These are phyloP conservation scores for Calonectria fujianensis DNA, from an alignment of 2,329 filamentous ascomycete genomes.

Conservation along the genomic window DNA sequence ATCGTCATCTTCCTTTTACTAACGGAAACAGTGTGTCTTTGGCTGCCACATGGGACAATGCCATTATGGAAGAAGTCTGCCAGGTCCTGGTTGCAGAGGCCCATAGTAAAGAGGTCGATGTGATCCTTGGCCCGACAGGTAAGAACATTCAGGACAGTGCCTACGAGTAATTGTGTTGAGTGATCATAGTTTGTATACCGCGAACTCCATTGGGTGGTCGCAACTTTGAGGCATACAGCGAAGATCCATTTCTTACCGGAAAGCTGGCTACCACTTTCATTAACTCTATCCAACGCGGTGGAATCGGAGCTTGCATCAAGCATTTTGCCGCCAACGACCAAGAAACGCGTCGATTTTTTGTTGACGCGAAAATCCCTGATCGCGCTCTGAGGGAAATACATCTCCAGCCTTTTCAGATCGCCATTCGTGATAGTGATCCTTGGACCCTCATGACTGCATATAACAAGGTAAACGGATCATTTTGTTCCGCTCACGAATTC, in stretches of 20 bases:
- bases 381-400: conserved; percentile 59
- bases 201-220: conserved; percentile 61
- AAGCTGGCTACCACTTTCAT: conserved; percentile 56
- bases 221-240: conserved; percentile 63
- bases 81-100: conserved; percentile 40
- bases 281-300: conserved; percentile 60
- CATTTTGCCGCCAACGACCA: conserved; percentile 64
- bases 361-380: conserved; percentile 42
- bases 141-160: rapidly evolving
- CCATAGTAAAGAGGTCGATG: conserved; percentile 44
- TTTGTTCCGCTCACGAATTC: conserved; percentile 62
- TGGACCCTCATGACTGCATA: conserved; percentile 66
- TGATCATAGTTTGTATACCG: conserved; percentile 33
- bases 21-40: conserved; percentile 36
- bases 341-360: conserved; percentile 40
- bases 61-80: conserved; percentile 35
- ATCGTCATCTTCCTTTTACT: not conserved
- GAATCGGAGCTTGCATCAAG: conserved; percentile 63
- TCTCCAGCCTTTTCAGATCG: conserved; percentile 65
- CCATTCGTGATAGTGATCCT: conserved; percentile 61
- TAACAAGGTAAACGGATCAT: conserved; percentile 65
- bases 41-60: conserved; percentile 39
- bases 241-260: conserved; percentile 63
- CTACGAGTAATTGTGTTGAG: not conserved
- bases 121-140: conserved; percentile 43